Conservation (phyloP, 768 basidiomycete species). For the Coprinopsis marcescibilis region DNA sequence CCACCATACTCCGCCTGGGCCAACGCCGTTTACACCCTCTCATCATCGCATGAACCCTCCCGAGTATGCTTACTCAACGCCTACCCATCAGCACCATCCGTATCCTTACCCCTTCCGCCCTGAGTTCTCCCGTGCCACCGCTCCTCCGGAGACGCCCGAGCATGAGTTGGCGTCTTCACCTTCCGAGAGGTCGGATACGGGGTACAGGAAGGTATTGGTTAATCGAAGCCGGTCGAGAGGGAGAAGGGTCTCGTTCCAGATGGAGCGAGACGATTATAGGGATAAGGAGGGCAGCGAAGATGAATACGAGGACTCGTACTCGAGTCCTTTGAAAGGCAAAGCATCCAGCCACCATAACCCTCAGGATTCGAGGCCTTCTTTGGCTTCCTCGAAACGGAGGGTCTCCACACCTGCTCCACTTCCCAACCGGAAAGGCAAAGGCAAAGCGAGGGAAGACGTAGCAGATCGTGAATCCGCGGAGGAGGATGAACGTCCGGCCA, state of each 20-base stretch:
- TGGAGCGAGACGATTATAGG: background rate
- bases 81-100: slow-evolving; percentile 17
- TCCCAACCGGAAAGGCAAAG: slow-evolving; percentile 7
- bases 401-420: background rate
- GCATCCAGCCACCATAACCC: background rate
- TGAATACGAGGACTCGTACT: slow-evolving; percentile 11
- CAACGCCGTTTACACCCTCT: slow-evolving; percentile 23
- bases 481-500: too few species aligned
- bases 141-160: slow-evolving; percentile 51
- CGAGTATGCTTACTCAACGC: slow-evolving; percentile 9
- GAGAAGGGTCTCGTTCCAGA: slow-evolving; percentile 52
- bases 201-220: slow-evolving; percentile 32
- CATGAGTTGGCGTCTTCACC: slow-evolving; percentile 25
- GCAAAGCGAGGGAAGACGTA: slow-evolving; percentile 1
- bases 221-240: slow-evolving; percentile 48
- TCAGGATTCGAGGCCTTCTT: slow-evolving; percentile 7
- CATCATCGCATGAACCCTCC: slow-evolving; percentile 11
- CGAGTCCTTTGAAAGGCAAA: slow-evolving; percentile 7
- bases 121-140: slow-evolving; percentile 36
- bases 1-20: background rate
- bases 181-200: slow-evolving; percentile 21
- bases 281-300: slow-evolving; percentile 13
- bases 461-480: background rate
- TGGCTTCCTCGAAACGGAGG: too few species aligned
- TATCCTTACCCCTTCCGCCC: slow-evolving; percentile 36